Evolutionary conservation across 2,329 filamentous ascomycete species (phyloP).

Genomic region (Niveomyces coronatus): DNA sequence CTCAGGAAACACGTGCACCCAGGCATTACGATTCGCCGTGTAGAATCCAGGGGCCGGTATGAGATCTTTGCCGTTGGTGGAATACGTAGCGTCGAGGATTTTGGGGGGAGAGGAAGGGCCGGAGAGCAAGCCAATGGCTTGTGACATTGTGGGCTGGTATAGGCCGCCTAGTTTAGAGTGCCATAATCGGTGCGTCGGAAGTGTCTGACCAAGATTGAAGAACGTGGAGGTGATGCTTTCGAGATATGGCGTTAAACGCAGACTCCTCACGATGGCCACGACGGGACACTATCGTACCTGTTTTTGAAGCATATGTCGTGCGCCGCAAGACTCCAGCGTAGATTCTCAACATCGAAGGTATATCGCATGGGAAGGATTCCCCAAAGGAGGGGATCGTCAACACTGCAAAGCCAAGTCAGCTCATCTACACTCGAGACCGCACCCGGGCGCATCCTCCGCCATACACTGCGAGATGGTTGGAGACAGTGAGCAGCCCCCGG

Average conservation of each 20-base stretch:
- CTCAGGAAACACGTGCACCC: conserved; percentile 95
- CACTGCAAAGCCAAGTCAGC: conserved; percentile 38
- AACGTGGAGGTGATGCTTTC: conserved; percentile 65
- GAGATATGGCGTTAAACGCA: conserved; percentile 9
- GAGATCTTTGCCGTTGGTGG: conserved; percentile 54
- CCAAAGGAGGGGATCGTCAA: conserved; percentile 94
- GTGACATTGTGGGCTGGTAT: conserved; percentile 79
- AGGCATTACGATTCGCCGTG: conserved; percentile 58
- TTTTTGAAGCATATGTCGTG: conserved; percentile 94
- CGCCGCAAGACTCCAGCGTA: conserved; percentile 83
- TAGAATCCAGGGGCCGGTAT: conserved; percentile 66
- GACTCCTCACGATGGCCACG: neutral
- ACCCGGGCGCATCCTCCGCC: conserved; percentile 10
- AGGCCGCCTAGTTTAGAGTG: conserved; percentile 75
- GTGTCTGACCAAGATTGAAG: conserved; percentile 80
- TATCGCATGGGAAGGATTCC: conserved; percentile 72
- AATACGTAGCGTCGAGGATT: conserved; percentile 39
- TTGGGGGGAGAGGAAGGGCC: conserved; percentile 39
- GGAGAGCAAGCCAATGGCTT: conserved; percentile 77
- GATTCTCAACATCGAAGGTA: conserved; percentile 59
- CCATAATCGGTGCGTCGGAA: conserved; percentile 74
- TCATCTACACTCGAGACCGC: conserved; percentile 5
- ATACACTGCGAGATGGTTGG: conserved; percentile 33
- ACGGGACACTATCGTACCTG: conserved; percentile 40
- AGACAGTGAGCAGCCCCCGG: conserved; percentile 69